These are phyloP conservation scores for Sergeia podlipaevii DNA, from an alignment of 208 protist species.

Conservation along the genomic window DNA sequence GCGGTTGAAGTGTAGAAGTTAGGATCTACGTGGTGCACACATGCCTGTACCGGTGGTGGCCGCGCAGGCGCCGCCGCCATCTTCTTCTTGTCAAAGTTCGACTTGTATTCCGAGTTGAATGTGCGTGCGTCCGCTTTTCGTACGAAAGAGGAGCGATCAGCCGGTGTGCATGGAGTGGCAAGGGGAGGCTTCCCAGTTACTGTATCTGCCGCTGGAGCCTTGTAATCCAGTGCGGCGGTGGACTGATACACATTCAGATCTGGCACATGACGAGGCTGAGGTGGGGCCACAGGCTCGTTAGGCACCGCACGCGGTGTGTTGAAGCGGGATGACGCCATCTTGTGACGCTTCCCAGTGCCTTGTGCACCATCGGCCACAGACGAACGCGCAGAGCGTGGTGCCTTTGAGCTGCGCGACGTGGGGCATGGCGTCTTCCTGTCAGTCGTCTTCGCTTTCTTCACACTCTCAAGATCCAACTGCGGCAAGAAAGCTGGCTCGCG, in stretches of 20 bases:
- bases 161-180: too few species aligned
- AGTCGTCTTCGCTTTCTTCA: neutral
- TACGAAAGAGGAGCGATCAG: too few species aligned
- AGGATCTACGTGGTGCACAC: slow-evolving; percentile 55
- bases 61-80: neutral
- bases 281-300: too few species aligned
- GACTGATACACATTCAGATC: slow-evolving; percentile 50
- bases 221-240: slow-evolving; percentile 1
- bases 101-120: slow-evolving; percentile 35
- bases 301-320: too few species aligned
- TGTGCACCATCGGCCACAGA: too few species aligned
- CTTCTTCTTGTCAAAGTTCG: slow-evolving; percentile 28
- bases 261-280: too few species aligned
- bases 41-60: slow-evolving; percentile 9
- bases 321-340: too few species aligned
- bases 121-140: slow-evolving; percentile 9
- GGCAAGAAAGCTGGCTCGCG: neutral
- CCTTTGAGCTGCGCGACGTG: neutral
- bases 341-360: too few species aligned
- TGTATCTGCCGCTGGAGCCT: too few species aligned
- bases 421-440: neutral
- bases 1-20: slow-evolving; percentile 37
- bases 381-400: too few species aligned
- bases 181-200: too few species aligned
- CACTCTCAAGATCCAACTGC: neutral